phyloP scores from a whole-genome alignment of 2,329 filamentous ascomycete genomes.

The Tolypocladium tropicale region DNA sequence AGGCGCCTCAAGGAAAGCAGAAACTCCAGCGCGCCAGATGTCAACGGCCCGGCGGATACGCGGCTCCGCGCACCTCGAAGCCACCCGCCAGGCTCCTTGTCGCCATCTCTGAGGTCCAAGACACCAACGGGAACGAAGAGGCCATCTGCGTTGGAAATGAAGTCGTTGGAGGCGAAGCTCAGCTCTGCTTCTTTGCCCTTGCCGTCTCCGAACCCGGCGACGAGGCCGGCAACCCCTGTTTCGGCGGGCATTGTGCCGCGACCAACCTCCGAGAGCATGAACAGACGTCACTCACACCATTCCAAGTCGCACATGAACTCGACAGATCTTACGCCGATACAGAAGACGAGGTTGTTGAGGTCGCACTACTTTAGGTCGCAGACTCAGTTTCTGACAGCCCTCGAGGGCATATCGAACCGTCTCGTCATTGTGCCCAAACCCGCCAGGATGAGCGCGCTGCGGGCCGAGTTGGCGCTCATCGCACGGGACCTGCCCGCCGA shows the following conservation, averaged over 20 bases:
- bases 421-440: slow-evolving; percentile 73
- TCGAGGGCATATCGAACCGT: slow-evolving; percentile 79
- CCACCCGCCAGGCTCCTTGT: slow-evolving; percentile 9
- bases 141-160: slow-evolving; percentile 40
- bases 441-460: slow-evolving; percentile 68
- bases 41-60: slow-evolving; percentile 17
- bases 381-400: slow-evolving; percentile 68
- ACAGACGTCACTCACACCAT: slow-evolving; percentile 51
- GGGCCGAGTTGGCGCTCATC: slow-evolving; percentile 72
- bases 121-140: slow-evolving; percentile 26
- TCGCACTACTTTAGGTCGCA: slow-evolving; percentile 79
- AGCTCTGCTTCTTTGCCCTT: slow-evolving; percentile 60
- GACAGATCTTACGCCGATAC: slow-evolving; percentile 50
- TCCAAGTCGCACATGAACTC: slow-evolving; percentile 46
- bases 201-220: slow-evolving; percentile 42
- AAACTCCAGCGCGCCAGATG: slow-evolving; percentile 34
- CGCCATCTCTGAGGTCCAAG: slow-evolving; percentile 16
- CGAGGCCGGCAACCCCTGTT: slow-evolving; percentile 46
- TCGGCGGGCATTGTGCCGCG: slow-evolving; percentile 40
- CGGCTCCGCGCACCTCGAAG: slow-evolving; percentile 16
- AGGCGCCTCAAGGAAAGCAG: slow-evolving; percentile 36
- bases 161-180: slow-evolving; percentile 47
- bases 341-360: slow-evolving; percentile 62
- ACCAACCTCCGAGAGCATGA: slow-evolving; percentile 33
- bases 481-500: slow-evolving; percentile 74